Conservation (phyloP, 257 asterid species). For the Solanum etuberosum region DNA sequence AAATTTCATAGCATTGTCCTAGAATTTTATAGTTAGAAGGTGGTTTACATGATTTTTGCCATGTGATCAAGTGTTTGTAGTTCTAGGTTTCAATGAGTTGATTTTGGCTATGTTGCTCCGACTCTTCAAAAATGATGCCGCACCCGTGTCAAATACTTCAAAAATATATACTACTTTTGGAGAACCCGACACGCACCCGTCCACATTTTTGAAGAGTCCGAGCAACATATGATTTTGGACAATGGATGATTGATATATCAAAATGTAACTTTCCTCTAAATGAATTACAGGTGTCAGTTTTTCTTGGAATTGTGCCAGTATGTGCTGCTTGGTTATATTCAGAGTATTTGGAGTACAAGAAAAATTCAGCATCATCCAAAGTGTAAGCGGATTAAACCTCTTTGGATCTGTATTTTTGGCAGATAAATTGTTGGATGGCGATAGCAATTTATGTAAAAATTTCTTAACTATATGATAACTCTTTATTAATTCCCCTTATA, state of each 20-base stretch:
- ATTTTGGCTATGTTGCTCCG: not conserved
- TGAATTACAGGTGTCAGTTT: conserved; percentile 60
- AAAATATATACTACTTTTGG: not conserved
- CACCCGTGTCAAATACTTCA: not conserved
- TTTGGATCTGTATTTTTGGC: not conserved
- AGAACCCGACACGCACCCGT: not conserved
- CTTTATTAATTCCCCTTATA: not conserved
- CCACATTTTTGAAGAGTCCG: not conserved
- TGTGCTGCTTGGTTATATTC: conserved; percentile 78
- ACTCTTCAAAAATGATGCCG: not conserved
- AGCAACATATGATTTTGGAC: not conserved
- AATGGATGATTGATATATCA: not conserved
- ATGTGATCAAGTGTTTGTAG: not conserved
- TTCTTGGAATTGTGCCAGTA: conserved; percentile 58
- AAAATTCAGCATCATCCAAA: conserved; percentile 25
- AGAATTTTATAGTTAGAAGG: not conserved
- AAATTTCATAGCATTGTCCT: not conserved
- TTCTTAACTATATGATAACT: not conserved
- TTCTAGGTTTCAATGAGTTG: not conserved
- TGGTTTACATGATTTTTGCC: not conserved
- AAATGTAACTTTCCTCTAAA: not conserved
- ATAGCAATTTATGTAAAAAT: not conserved
- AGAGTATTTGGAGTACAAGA: conserved; percentile 65
- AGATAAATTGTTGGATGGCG: not conserved
- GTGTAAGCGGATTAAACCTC: conserved; percentile 18